Evolutionary conservation across 495 filamentous ascomycete species (phyloP).

Genomic region (Bombardia bombarda): DNA sequence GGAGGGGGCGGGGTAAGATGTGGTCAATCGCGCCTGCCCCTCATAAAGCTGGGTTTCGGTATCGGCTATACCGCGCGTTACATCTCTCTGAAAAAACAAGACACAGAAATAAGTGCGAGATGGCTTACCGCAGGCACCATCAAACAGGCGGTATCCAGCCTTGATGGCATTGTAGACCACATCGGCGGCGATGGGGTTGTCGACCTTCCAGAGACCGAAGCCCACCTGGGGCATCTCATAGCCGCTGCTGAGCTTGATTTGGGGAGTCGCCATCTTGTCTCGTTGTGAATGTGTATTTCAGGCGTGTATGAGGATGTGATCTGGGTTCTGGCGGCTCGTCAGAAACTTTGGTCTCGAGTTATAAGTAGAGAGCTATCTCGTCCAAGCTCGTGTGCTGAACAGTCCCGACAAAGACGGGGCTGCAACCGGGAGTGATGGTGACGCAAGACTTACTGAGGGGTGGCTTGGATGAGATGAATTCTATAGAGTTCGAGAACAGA

Average conservation of each 20-base stretch:
- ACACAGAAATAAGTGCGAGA: background rate
- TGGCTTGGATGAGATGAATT: conserved; percentile 1
- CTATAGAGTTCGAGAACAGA: conserved; percentile 7
- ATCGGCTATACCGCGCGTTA: too few species aligned
- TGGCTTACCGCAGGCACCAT: conserved; percentile 71
- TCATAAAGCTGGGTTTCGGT: too few species aligned
- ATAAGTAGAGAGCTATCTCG: too few species aligned
- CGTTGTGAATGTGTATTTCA: too few species aligned
- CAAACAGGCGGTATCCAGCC: conserved; percentile 76
- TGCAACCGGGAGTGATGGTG: too few species aligned
- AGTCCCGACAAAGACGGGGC: too few species aligned
- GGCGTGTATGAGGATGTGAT: too few species aligned
- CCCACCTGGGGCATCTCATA: conserved; percentile 84
- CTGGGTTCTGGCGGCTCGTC: too few species aligned
- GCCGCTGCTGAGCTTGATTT: conserved; percentile 73
- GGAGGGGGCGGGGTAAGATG: conserved; percentile 19
- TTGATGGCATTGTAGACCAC: conserved; percentile 87
- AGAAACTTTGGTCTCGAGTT: background rate
- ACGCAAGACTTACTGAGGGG: too few species aligned
- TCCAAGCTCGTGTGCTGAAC: too few species aligned
- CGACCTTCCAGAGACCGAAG: conserved; percentile 80
- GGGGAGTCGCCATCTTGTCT: conserved; percentile 37
- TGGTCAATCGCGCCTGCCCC: too few species aligned
- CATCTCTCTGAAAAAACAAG: background rate
- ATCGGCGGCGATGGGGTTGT: conserved; percentile 67